These are phyloP conservation scores for Candida sphagnicola DNA, from an alignment of 805 yeast species.

Conservation along the genomic window DNA sequence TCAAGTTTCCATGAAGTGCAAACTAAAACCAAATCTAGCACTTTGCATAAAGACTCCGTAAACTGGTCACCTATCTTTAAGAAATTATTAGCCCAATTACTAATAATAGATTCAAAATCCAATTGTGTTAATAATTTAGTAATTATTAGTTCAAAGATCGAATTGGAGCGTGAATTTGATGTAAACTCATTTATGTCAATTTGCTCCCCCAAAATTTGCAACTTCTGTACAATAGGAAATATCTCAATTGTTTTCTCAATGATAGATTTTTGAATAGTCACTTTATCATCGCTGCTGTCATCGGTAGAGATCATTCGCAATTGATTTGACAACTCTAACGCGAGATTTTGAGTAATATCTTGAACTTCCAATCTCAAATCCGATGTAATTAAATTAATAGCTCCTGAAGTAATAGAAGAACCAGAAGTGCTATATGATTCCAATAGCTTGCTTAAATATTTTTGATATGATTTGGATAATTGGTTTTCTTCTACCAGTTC, in stretches of 20 bases:
- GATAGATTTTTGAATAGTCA: background rate
- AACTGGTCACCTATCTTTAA: slow-evolving; percentile 10
- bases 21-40: slow-evolving; percentile 23
- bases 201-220: slow-evolving; percentile 1
- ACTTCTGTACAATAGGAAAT: background rate
- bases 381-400: slow-evolving; percentile 2
- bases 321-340: background rate
- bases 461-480: slow-evolving; percentile 4
- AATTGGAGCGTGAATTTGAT: slow-evolving; percentile 3
- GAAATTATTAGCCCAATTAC: slow-evolving; percentile 19
- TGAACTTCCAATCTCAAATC: slow-evolving; percentile 5
- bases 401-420: background rate
- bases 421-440: slow-evolving; percentile 1
- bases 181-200: slow-evolving; percentile 21
- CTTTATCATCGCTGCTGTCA: background rate
- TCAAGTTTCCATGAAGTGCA: slow-evolving; percentile 34
- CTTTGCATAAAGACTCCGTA: slow-evolving; percentile 12
- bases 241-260: background rate
- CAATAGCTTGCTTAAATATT: slow-evolving; percentile 2
- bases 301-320: background rate
- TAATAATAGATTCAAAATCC: slow-evolving; percentile 15
- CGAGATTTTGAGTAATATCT: background rate
- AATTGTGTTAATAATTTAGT: slow-evolving; percentile 18
- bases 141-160: slow-evolving; percentile 9
- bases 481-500: slow-evolving; percentile 10